phyloP scores from a whole-genome alignment of 2,329 filamentous ascomycete genomes.

The Neobulgaria alba region DNA sequence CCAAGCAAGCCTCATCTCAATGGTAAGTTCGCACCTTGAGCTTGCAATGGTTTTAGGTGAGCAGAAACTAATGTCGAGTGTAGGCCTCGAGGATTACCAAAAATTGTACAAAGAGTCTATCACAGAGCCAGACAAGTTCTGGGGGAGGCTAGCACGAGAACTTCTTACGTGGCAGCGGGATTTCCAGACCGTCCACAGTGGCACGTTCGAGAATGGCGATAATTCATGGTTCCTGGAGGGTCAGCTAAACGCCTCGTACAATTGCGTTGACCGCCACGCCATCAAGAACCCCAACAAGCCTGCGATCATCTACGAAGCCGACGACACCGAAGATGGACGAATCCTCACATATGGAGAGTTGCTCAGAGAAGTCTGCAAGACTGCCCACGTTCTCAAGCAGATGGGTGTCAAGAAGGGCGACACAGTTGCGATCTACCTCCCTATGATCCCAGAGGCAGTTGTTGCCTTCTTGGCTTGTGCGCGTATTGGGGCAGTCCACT shows the following conservation, averaged over 20 bases:
- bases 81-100: constrained; percentile 59
- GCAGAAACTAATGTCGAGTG: background rate
- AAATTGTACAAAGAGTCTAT: constrained; percentile 76
- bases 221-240: constrained; percentile 93
- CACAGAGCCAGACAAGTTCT: constrained; percentile 80
- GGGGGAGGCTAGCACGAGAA: constrained; percentile 77
- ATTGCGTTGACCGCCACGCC: constrained; percentile 96
- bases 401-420: constrained; percentile 97
- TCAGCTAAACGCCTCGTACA: constrained; percentile 89
- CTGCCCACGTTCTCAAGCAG: constrained; percentile 81
- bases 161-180: constrained; percentile 84
- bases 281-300: constrained; percentile 86
- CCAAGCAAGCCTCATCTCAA: constrained; percentile 59
- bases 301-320: constrained; percentile 97
- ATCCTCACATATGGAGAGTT: constrained; percentile 91
- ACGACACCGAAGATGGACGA: constrained; percentile 79
- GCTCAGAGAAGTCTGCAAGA: constrained; percentile 79
- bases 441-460: constrained; percentile 96
- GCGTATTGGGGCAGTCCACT: constrained; percentile 92
- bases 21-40: constrained; percentile 40
- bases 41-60: background rate
- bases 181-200: constrained; percentile 80
- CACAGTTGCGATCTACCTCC: constrained; percentile 92
- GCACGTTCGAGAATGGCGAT: constrained; percentile 71
- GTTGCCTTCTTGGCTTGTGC: constrained; percentile 84